A percentile compares a stretch with the other conserved stretches of the same genome.
Evolutionary conservation across 345 rosid genomes (phyloP).

Genomic region (Rubroshorea leprosula): DNA sequence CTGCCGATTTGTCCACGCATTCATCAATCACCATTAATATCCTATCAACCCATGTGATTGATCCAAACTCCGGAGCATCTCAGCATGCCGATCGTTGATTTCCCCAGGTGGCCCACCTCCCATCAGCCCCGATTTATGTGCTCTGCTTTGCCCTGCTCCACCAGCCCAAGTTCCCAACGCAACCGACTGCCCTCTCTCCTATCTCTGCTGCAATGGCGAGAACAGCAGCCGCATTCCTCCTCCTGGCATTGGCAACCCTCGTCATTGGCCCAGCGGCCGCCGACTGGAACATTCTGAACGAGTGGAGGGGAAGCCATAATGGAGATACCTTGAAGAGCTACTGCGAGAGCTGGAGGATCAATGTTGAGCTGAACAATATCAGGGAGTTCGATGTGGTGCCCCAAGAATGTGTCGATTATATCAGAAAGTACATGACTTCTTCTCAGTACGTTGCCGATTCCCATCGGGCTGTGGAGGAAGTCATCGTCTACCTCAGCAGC

Average conservation of each 20-base stretch:
- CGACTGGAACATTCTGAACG: conserved; percentile 67
- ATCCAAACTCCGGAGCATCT: no score
- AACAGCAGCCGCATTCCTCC: conserved; percentile 8
- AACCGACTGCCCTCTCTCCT: neutral
- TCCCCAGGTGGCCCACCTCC: no score
- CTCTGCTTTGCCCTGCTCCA: no score
- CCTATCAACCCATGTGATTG: no score
- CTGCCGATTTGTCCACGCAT: no score
- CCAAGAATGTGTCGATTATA: conserved; percentile 47
- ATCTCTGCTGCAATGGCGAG: no score
- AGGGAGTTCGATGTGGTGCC: conserved; percentile 61
- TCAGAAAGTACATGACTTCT: conserved; percentile 62
- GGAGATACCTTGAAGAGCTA: conserved; percentile 34
- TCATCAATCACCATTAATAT: no score
- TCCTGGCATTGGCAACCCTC: conserved; percentile 31
- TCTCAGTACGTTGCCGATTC: conserved; percentile 55
- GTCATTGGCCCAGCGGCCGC: conserved; percentile 33
- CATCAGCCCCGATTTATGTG: conserved; percentile 11
- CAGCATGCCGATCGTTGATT: no score
- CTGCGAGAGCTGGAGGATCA: conserved; percentile 77
- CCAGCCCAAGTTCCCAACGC: no score
- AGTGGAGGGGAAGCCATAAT: conserved; percentile 19
- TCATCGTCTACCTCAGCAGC: conserved; percentile 30
- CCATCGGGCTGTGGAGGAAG: conserved; percentile 45
- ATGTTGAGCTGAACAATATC: conserved; percentile 70